Evolutionary conservation across 2,329 filamentous ascomycete genomes (phyloP), one percentile per base, ranked within the genome.

Genomic region (Sporothrix globosa): DNA sequence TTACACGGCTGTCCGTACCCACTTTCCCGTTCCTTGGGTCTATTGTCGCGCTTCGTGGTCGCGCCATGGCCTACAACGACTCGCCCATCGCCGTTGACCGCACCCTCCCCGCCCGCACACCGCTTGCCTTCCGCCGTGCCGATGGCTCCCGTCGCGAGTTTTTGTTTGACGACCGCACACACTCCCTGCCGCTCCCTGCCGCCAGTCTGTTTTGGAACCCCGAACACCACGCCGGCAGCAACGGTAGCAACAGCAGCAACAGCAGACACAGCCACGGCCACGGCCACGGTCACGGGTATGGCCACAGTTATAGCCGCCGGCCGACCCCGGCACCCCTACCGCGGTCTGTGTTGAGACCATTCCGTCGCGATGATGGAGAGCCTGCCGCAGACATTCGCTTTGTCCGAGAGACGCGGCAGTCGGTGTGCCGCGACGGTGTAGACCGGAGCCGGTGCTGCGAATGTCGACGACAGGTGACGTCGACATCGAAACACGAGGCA

Each of bases 321-420:
- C 41, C 39, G 21, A 14, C 13, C 11, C 10, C 24, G 3, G 39
- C 14, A 17, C 50, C 66, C 9, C 69, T 69, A 19, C 73, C 73
- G 0, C 72, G 73, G 19, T 69, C 71, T 50, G 67, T 67, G 21
- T 24, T 70, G 30, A 66, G 73, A 1, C 68, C 52, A 0, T 74
- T 69, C 17, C 73, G 72, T 44, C 34, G 60, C 17, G 41, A 61
- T 50, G 34, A 68, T n/a, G 73, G 73, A 67, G 71, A 74, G 69
- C 73, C 73, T 1, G 70, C 71, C 14, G 14, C 24, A 17, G 10
- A 48, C 13, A 65, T 71, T 1, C 30, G 27, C 3, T 71, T 65
- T 21, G 5, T 69, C 24, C 52, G 58, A 7, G 39, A 46, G 3
- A 27, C 52, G 48, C 67, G 73, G 24, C 70, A 50, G 67, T 58